phyloP scores from a whole-genome alignment of 163 green algal genomes.

The Scenedesmus sp. region DNA sequence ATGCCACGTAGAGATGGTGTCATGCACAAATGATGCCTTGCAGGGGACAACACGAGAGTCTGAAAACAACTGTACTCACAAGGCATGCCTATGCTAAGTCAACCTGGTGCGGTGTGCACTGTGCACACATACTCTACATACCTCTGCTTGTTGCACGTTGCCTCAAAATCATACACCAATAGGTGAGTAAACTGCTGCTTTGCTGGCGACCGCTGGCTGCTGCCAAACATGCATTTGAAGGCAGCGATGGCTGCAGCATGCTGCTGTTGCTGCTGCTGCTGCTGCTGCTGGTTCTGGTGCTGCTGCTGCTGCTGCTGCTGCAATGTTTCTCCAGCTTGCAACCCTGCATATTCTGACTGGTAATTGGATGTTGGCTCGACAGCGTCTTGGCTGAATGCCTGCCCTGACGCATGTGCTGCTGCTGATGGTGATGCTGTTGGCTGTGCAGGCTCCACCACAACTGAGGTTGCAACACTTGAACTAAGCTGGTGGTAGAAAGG shows the following conservation, averaged over 20 bases:
- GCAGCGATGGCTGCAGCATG: constrained; percentile 11
- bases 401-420: neutral
- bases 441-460: neutral
- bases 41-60: too few species aligned
- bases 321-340: neutral
- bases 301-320: neutral
- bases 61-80: too few species aligned
- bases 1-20: too few species aligned
- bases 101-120: neutral
- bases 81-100: too few species aligned
- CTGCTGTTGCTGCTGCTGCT: neutral
- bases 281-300: neutral
- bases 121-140: neutral
- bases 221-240: constrained; percentile 37
- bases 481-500: neutral
- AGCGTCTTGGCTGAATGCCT: neutral
- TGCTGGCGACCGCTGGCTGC: neutral
- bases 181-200: constrained; percentile 46
- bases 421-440: neutral
- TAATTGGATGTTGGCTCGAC: neutral
- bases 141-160: constrained; percentile 72
- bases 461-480: neutral
- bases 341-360: neutral
- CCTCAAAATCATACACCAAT: constrained; percentile 77
- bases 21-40: too few species aligned